Conservation (phyloP, 768 basidiomycete species). For the Chalciporus chontae region DNA sequence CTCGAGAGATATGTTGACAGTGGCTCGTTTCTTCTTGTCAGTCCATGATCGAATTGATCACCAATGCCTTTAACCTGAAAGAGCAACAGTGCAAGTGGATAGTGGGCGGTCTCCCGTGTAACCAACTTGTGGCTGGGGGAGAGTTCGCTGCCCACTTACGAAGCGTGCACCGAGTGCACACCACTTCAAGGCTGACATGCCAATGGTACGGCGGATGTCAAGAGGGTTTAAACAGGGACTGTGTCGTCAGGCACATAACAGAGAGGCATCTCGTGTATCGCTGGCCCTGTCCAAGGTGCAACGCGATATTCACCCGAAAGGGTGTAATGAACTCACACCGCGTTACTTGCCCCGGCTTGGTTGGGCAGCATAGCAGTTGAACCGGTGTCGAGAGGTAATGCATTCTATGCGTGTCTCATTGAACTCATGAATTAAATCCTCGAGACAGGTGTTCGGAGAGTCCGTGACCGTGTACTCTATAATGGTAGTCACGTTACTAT, state of each 20-base stretch:
- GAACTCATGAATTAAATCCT: neutral
- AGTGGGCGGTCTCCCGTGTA: slow-evolving; percentile 9
- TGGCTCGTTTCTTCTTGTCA: neutral
- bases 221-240: slow-evolving; percentile 11
- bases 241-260: slow-evolving; percentile 21
- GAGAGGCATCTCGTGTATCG: slow-evolving; percentile 20
- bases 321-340: slow-evolving; percentile 18
- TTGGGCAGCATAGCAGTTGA: neutral
- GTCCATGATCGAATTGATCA: slow-evolving; percentile 12
- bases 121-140: slow-evolving; percentile 5
- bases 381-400: slow-evolving; percentile 3
- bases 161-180: slow-evolving; percentile 4
- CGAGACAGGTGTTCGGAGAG: neutral
- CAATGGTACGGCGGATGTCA: slow-evolving; percentile 16
- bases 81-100: slow-evolving; percentile 12
- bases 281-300: slow-evolving; percentile 24
- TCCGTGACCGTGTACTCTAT: neutral
- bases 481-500: neutral
- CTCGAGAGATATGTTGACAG: neutral
- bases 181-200: slow-evolving; percentile 5
- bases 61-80: neutral
- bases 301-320: slow-evolving; percentile 16
- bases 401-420: neutral
- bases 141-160: slow-evolving; percentile 19
- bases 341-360: slow-evolving; percentile 1